phyloP scores from a whole-genome alignment of 2,329 filamentous ascomycete genomes.

The Chrysosphaeria jannelii region DNA sequence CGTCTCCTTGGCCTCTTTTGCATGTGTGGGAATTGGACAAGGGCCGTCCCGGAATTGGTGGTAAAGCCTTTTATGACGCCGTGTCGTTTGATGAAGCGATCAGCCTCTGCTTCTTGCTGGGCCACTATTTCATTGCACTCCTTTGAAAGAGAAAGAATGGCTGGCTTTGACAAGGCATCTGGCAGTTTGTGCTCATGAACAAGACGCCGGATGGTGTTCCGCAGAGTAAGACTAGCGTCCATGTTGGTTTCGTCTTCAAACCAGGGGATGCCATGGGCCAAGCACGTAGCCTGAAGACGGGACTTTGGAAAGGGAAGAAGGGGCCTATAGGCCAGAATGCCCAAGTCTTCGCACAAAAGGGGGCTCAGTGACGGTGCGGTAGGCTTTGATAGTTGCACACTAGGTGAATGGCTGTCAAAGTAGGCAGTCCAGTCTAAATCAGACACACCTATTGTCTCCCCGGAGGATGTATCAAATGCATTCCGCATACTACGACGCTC shows the following conservation, averaged over 20 bases:
- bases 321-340: conserved; percentile 36
- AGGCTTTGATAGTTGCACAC: no score
- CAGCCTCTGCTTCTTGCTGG: conserved; percentile 19
- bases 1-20: background rate
- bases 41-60: conserved; percentile 16
- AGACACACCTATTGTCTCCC: no score
- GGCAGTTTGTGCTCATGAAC: conserved; percentile 26
- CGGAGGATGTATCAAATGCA: conserved; percentile 4
- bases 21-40: conserved; percentile 15
- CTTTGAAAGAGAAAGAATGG: conserved; percentile 28
- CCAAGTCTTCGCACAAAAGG: conserved; percentile 24
- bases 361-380: conserved; percentile 4
- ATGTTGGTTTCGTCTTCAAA: conserved; percentile 65
- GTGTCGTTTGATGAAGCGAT: conserved; percentile 19
- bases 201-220: conserved; percentile 55
- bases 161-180: conserved; percentile 30
- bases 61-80: conserved; percentile 16
- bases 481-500: conserved; percentile 4
- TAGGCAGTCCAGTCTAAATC: no score
- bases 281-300: conserved; percentile 44
- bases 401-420: no score
- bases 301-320: conserved; percentile 41
- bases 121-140: conserved; percentile 16
- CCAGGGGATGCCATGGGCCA: conserved; percentile 36
- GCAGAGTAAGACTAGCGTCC: conserved; percentile 42